phyloP scores from a whole-genome alignment of 257 asterid genomes.

The Ehretia macrophylla region DNA sequence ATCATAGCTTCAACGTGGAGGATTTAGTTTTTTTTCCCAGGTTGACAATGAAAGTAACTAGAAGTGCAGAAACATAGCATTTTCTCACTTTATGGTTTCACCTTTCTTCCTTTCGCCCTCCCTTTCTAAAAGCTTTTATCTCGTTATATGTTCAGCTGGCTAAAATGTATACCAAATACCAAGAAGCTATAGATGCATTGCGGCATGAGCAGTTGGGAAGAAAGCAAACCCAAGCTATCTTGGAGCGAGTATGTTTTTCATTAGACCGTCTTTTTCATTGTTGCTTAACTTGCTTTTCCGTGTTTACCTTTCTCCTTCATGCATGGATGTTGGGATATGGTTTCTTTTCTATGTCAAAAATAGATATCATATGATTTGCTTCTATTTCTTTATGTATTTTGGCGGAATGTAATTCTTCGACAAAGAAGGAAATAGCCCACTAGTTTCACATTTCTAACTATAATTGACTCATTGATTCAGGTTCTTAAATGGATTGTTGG shows the following conservation, averaged over 20 bases:
- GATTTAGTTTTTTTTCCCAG: no score
- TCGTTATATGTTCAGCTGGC: constrained; percentile 48
- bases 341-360: no score
- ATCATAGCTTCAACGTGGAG: no score
- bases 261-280: constrained; percentile 3
- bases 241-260: constrained; percentile 69
- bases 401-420: no score
- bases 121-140: neutral
- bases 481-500: no score
- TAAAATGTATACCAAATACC: constrained; percentile 74
- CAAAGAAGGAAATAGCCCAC: no score
- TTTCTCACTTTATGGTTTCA: neutral
- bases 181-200: constrained; percentile 91
- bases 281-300: neutral
- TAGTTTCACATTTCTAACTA: no score
- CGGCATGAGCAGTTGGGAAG: constrained; percentile 91
- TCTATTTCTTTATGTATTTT: no score
- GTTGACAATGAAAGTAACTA: neutral
- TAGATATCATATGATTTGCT: no score
- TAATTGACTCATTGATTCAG: no score
- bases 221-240: constrained; percentile 77
- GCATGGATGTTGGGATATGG: neutral
- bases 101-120: neutral
- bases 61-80: neutral
- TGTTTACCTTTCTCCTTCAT: neutral